Evolutionary conservation across 768 basidiomycete genomes (phyloP).

Genomic region (Hericium erinaceus): DNA sequence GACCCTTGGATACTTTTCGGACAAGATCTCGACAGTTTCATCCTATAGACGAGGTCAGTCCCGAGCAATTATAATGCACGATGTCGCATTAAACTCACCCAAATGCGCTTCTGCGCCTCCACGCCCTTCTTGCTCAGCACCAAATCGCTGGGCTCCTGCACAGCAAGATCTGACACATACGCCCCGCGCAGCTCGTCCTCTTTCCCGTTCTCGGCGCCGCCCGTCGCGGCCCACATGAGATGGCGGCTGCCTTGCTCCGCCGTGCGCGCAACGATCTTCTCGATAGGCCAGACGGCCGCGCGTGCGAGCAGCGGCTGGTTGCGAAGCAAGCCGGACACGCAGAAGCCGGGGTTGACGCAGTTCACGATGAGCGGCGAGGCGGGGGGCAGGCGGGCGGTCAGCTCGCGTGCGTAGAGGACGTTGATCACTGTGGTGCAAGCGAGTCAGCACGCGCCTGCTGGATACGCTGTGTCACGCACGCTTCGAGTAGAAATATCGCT

Average conservation of each 20-base stretch:
- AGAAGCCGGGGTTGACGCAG: conserved; percentile 2
- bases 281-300: not conserved
- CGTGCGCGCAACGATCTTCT: not conserved
- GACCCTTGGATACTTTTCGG: not conserved
- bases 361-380: not conserved
- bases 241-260: not conserved
- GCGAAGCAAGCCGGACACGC: not conserved
- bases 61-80: not conserved
- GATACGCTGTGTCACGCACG: not conserved
- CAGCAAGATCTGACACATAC: not conserved
- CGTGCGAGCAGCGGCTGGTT: not conserved
- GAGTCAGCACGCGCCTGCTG: not conserved
- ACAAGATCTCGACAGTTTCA: not conserved
- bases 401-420: conserved; percentile 2
- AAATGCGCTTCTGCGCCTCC: not conserved
- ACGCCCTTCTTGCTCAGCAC: not conserved
- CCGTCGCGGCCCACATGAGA: not conserved
- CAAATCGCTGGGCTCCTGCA: not conserved
- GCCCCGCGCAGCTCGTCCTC: not conserved
- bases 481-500: not conserved
- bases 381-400: not conserved
- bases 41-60: not conserved
- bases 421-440: not conserved
- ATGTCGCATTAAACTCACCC: not conserved
- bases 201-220: not conserved